Percentiles rank a stretch among this genome's conserved stretches.
Evolutionary conservation across 192 early-diverging fungal genomes (phyloP).

Genomic region (Umbelopsis sp.): DNA sequence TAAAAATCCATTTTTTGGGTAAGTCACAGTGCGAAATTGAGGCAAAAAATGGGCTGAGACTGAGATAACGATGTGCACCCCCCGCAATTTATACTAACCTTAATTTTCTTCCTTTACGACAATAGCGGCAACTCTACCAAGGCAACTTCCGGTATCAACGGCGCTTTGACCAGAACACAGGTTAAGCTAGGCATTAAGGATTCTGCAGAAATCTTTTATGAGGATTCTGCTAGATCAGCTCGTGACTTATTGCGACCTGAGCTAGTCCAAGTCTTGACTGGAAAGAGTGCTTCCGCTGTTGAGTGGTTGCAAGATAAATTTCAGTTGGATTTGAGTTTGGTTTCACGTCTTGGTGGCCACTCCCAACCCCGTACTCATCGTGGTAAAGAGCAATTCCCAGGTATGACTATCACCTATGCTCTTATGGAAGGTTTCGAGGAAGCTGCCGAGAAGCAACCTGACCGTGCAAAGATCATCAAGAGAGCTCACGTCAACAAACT

Average conservation of each 20-base stretch:
- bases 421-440: slow-evolving; percentile 84
- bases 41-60: slow-evolving; percentile 31
- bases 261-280: slow-evolving; percentile 84
- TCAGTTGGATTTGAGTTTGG: slow-evolving; percentile 82
- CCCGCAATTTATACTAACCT: slow-evolving; percentile 18
- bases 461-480: slow-evolving; percentile 78
- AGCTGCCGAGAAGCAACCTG: slow-evolving; percentile 60
- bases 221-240: slow-evolving; percentile 86
- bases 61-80: background rate
- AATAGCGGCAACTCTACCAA: slow-evolving; percentile 92
- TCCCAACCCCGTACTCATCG: slow-evolving; percentile 94
- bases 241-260: slow-evolving; percentile 78
- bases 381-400: slow-evolving; percentile 79
- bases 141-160: slow-evolving; percentile 98
- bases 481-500: slow-evolving; percentile 82
- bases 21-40: slow-evolving; percentile 6
- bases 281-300: slow-evolving; percentile 85
- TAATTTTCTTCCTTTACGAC: slow-evolving; percentile 4
- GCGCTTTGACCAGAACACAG: slow-evolving; percentile 88
- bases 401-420: slow-evolving; percentile 96
- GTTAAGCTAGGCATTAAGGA: slow-evolving; percentile 69
- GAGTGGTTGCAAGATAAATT: slow-evolving; percentile 95
- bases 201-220: slow-evolving; percentile 82
- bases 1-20: slow-evolving; percentile 88
- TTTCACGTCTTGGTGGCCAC: slow-evolving; percentile 92